Base-by-base conservation (phyloP, 2,329 filamentous ascomycete genomes). In the Phialocephala subalpina region DNA sequence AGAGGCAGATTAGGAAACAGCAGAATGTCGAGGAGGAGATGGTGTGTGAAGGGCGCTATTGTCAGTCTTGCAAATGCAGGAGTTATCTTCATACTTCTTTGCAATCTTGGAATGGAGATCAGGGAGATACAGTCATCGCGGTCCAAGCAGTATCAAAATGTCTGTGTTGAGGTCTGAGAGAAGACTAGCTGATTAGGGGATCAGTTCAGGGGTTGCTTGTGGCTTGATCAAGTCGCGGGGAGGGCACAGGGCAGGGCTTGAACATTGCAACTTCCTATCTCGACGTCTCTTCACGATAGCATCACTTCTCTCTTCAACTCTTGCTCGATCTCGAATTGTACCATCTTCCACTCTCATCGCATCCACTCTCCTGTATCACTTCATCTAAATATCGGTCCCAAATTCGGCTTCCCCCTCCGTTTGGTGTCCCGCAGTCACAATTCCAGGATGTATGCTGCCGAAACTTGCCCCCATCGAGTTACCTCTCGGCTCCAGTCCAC, bases 321-420 rank as follows among this genome's bases (percentile, higher is more conserved):
- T 52, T 8, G 22, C 40, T 49, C 45, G 5, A 14, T 20, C 4
- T 49, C 45, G 22, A 14, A 5, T 8, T 49, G 3, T 6, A 5
- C 45, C 20, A 27, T 52, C 20, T 16, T 52, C 27, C 47, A 6
- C 14, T 7, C 35, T 38, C 35, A 14, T 5, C 12, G 12, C 38
- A 42, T n/a, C 20, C 18, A 22, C 45, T 25, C 3, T 29, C 27
- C 25, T 9, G 27, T 11, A 8, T 53, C 47, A 14, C 47, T 33
- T 53, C 49, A 27, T 53, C 2, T 53, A 27, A 42, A 25, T 9
- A 22, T 53, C 25, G 49, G 27, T 53, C 25, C 49, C 49, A 53
- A 53, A 2, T 14, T 18, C 49, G 49, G 49, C 49, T 53, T 16
- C 49, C 29, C 12, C 29, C 49, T 53, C 49, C 49, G 49, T 53